phyloP scores from a whole-genome alignment of 371 early-diverging fungal genomes.

The Saksenaea oblongispora region DNA sequence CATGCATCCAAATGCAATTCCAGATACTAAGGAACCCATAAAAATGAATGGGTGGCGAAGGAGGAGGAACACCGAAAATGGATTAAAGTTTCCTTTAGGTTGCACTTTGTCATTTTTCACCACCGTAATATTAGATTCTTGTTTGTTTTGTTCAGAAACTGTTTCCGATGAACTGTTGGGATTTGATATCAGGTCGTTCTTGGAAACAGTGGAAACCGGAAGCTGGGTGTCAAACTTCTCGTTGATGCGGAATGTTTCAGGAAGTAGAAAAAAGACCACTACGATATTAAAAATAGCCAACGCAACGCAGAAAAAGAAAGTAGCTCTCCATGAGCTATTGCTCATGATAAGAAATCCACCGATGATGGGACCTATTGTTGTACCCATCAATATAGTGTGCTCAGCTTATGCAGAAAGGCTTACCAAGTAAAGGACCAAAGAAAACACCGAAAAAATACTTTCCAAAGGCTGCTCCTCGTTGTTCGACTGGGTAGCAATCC shows the following conservation, averaged over 20 bases:
- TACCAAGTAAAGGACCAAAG: constrained; percentile 50
- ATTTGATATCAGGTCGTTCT: background rate
- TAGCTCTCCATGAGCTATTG: constrained; percentile 56
- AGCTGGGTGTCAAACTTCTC: constrained; percentile 14
- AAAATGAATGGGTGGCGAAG: constrained; percentile 53
- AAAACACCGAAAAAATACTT: constrained; percentile 56
- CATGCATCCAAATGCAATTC: constrained; percentile 55
- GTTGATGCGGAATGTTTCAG: constrained; percentile 63
- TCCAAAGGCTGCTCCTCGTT: constrained; percentile 40
- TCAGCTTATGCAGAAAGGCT: background rate
- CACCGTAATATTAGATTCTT: background rate
- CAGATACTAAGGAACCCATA: constrained; percentile 43
- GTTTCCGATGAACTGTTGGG: background rate
- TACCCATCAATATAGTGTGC: constrained; percentile 35
- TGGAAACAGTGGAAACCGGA: background rate
- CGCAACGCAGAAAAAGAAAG: constrained; percentile 63
- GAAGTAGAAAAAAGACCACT: constrained; percentile 52
- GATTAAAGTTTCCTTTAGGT: constrained; percentile 18
- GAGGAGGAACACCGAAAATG: constrained; percentile 29
- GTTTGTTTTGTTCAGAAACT: background rate
- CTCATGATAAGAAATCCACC: constrained; percentile 42
- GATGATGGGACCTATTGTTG: constrained; percentile 44
- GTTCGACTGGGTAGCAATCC: constrained; percentile 31
- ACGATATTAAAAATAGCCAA: constrained; percentile 48
- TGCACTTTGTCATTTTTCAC: background rate